Conservation (phyloP, 2,329 filamentous ascomycete species). For the Biscogniauxia sp. region DNA sequence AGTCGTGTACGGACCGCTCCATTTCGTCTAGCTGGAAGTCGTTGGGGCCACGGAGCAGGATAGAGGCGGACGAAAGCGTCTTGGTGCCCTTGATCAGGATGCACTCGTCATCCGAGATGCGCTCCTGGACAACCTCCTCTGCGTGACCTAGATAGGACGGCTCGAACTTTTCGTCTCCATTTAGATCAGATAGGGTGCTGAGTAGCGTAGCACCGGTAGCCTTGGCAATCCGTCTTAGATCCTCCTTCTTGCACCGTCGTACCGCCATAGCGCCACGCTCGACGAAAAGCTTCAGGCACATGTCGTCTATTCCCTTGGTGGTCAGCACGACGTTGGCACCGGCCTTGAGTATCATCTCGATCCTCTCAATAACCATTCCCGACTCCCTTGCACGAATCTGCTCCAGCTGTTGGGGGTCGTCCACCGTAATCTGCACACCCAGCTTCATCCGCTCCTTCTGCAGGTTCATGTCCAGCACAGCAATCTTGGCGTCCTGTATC, state of each 20-base stretch:
- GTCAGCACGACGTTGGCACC: slow-evolving; percentile 95
- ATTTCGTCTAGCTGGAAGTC: slow-evolving; percentile 98
- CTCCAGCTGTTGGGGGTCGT: slow-evolving; percentile 95
- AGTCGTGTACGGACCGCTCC: slow-evolving; percentile 98
- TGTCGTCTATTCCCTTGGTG: slow-evolving; percentile 97
- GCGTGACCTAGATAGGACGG: slow-evolving; percentile 83
- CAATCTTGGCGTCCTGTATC: slow-evolving; percentile 92
- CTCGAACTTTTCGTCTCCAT: slow-evolving; percentile 96
- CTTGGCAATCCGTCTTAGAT: slow-evolving; percentile 90
- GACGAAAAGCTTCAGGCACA: slow-evolving; percentile 90
- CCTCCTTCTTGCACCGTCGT: slow-evolving; percentile 96
- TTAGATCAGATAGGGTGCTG: slow-evolving; percentile 90
- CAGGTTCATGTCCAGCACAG: slow-evolving; percentile 94
- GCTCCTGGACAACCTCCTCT: slow-evolving; percentile 96
- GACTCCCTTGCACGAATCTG: slow-evolving; percentile 93
- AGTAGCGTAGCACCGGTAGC: slow-evolving; percentile 92
- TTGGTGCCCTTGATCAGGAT: slow-evolving; percentile 97
- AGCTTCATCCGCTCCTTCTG: slow-evolving; percentile 99
- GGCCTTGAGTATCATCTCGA: slow-evolving; percentile 97
- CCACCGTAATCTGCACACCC: slow-evolving; percentile 95
- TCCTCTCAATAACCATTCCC: slow-evolving; percentile 87
- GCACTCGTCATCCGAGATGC: slow-evolving; percentile 98
- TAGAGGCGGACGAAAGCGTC: slow-evolving; percentile 87
- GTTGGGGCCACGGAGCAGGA: slow-evolving; percentile 93
- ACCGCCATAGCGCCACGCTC: slow-evolving; percentile 96